Conservation (phyloP, 345 rosid species). For the Syzygium oleosum region DNA sequence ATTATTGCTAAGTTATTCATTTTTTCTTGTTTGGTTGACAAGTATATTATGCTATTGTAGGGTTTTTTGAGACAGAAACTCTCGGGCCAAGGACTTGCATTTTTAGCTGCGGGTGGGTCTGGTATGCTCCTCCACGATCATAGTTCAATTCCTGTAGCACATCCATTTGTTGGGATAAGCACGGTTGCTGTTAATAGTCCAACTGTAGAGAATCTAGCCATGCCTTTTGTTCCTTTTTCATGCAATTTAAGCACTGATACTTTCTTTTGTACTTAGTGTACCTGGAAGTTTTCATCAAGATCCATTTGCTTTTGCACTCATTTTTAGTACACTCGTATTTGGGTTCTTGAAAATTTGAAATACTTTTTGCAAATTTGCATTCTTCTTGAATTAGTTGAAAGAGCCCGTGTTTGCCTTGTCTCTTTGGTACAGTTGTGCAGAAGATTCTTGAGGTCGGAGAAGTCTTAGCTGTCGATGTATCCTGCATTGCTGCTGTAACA, state of each 20-base stretch:
- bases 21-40: background rate
- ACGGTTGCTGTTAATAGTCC: background rate
- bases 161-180: background rate
- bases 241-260: background rate
- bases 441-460: constrained; percentile 92
- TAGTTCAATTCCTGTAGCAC: background rate
- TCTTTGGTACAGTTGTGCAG: constrained; percentile 64
- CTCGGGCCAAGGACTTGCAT: constrained; percentile 94
- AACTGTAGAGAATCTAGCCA: background rate
- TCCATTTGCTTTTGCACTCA: background rate
- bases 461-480: constrained; percentile 68
- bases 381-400: background rate
- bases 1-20: background rate
- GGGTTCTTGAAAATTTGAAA: background rate
- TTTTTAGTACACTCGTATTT: background rate
- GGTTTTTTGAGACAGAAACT: constrained; percentile 85
- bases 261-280: background rate
- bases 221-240: background rate
- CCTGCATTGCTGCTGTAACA: constrained; percentile 83
- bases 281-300: background rate
- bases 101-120: constrained; percentile 91
- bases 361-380: background rate
- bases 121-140: constrained; percentile 37
- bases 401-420: background rate
- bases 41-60: constrained; percentile 23